phyloP scores from a whole-genome alignment of 1,139 yeast species.

The Sugiyamaella xylanicola region DNA sequence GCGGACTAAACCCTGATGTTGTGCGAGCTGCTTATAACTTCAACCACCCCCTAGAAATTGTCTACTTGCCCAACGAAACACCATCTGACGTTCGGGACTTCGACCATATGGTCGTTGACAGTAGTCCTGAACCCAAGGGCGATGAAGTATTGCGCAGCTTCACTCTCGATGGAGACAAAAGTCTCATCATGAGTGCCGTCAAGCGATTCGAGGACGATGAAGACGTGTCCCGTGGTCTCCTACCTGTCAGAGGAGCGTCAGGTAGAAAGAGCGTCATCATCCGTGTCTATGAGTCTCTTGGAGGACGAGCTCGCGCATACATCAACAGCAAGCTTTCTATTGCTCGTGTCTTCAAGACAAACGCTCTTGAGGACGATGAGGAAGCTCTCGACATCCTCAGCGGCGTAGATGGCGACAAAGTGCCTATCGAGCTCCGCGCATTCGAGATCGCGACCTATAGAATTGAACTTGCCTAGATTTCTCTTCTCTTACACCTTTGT shows the following conservation, averaged over 20 bases:
- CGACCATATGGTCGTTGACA: slow-evolving; percentile 20
- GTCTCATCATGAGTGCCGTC: slow-evolving; percentile 70
- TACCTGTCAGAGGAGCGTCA: slow-evolving; percentile 51
- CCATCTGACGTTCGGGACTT: slow-evolving; percentile 8
- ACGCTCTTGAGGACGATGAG: slow-evolving; percentile 69
- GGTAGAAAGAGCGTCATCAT: slow-evolving; percentile 55
- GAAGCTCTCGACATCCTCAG: slow-evolving; percentile 45
- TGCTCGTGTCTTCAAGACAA: slow-evolving; percentile 58
- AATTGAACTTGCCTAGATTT: slow-evolving; percentile 28
- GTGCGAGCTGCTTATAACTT: slow-evolving; percentile 79
- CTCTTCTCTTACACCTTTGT: not conserved
- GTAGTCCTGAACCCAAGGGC: slow-evolving; percentile 19
- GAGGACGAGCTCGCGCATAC: slow-evolving; percentile 66
- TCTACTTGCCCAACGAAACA: slow-evolving; percentile 27
- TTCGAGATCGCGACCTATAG: slow-evolving; percentile 71
- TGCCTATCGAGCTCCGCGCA: slow-evolving; percentile 58
- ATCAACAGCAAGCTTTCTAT: slow-evolving; percentile 50
- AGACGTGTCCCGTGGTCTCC: slow-evolving; percentile 45
- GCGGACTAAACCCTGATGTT: slow-evolving; percentile 61
- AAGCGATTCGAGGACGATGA: slow-evolving; percentile 88
- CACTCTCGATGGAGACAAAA: slow-evolving; percentile 50
- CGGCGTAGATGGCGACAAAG: slow-evolving; percentile 36
- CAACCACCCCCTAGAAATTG: slow-evolving; percentile 55
- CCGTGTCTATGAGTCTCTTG: slow-evolving; percentile 82
- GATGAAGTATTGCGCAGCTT: slow-evolving; percentile 36